Evolutionary conservation across 2,329 filamentous ascomycete genomes (phyloP).

Genomic region (Epichloe scottii): DNA sequence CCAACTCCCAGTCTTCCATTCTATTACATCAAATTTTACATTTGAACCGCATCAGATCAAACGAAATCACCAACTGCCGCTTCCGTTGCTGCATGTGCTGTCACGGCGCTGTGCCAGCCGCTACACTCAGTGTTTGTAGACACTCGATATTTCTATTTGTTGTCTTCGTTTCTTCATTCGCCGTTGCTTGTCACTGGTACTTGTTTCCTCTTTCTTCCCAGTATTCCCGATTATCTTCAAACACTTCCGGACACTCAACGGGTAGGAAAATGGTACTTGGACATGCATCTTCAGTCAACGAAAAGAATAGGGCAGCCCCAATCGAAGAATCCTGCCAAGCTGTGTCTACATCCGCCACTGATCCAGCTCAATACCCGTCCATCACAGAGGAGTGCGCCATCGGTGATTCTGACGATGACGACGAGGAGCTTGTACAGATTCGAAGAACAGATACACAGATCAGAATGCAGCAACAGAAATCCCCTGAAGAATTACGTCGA

Average conservation of each 20-base stretch:
- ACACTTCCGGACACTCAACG: background rate
- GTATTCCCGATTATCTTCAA: background rate
- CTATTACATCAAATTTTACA: background rate
- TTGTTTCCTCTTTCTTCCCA: background rate
- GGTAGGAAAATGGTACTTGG: background rate
- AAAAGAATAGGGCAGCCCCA: background rate
- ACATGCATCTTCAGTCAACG: background rate
- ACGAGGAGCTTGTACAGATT: conserved; percentile 5
- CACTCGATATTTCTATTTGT: background rate
- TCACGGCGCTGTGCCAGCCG: background rate
- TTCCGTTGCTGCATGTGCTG: background rate
- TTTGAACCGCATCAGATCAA: background rate
- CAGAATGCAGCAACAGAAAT: conserved; percentile 5
- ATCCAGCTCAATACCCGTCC: background rate
- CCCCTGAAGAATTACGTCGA: conserved; percentile 6
- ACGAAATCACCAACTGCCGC: background rate
- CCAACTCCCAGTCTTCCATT: background rate
- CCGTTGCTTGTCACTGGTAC: background rate
- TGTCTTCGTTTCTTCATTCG: background rate
- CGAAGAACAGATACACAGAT: conserved; percentile 2
- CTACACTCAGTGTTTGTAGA: background rate
- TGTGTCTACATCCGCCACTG: background rate
- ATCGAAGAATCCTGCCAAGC: background rate
- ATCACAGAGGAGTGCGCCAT: conserved; percentile 5
- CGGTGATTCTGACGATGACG: conserved; percentile 8